phyloP scores from a whole-genome alignment of 2,329 filamentous ascomycete species.

The Paecilomyces niveus region DNA sequence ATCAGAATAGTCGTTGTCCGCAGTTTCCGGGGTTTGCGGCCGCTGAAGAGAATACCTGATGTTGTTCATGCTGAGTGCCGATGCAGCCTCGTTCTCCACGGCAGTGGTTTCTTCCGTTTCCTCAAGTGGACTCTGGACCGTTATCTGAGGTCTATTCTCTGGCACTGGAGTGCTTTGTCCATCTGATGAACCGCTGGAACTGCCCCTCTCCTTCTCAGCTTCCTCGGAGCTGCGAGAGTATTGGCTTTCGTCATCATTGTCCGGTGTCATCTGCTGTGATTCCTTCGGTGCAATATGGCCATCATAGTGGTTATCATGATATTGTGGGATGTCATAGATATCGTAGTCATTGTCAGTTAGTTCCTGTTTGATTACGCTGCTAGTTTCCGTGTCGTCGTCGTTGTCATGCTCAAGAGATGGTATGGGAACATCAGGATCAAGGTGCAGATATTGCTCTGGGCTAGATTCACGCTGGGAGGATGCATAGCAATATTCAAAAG shows the following conservation, averaged over 20 bases:
- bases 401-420: constrained; percentile 71
- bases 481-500: constrained; percentile 48
- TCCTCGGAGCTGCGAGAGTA: constrained; percentile 44
- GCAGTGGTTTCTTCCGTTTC: constrained; percentile 29
- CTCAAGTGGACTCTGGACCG: constrained; percentile 4
- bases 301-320: constrained; percentile 48
- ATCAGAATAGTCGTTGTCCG: constrained; percentile 48
- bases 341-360: constrained; percentile 49
- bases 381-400: constrained; percentile 41
- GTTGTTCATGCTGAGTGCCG: constrained; percentile 24
- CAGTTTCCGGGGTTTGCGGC: constrained; percentile 44
- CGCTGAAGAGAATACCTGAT: constrained; percentile 33
- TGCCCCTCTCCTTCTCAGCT: constrained; percentile 15
- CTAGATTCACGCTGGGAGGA: constrained; percentile 52
- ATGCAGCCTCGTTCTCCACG: constrained; percentile 10
- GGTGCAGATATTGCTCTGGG: constrained; percentile 51
- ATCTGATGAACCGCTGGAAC: constrained; percentile 20
- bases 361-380: constrained; percentile 61
- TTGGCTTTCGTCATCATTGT: constrained; percentile 51
- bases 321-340: constrained; percentile 61
- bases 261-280: constrained; percentile 22
- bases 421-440: constrained; percentile 85
- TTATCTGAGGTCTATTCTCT: constrained; percentile 13
- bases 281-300: constrained; percentile 21
- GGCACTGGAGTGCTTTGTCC: constrained; percentile 26